Conservation (phyloP, 2,329 filamentous ascomycete genomes). For the Fusarium longipes region DNA sequence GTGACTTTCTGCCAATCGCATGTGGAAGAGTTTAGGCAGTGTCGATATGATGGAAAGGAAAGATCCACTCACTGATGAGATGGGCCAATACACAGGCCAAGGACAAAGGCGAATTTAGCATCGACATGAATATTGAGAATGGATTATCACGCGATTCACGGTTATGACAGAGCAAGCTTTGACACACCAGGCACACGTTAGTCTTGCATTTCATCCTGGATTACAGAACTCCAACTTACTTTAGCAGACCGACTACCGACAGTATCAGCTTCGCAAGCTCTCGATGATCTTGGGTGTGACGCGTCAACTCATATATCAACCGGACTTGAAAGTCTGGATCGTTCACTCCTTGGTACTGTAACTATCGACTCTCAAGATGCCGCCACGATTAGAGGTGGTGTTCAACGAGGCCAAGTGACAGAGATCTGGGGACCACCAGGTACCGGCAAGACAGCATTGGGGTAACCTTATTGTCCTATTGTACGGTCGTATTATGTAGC, state of each 20-base stretch:
- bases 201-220: conserved; percentile 44
- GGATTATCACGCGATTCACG: conserved; percentile 70
- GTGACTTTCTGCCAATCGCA: conserved; percentile 25
- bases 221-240: conserved; percentile 24
- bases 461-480: conserved; percentile 62
- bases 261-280: conserved; percentile 77
- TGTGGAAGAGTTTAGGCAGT: background rate
- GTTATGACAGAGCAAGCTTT: conserved; percentile 71
- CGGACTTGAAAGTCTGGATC: conserved; percentile 65
- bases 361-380: conserved; percentile 26
- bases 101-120: conserved; percentile 24
- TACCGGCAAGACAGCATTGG: conserved; percentile 84
- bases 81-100: background rate
- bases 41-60: background rate
- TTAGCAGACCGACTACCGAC: conserved; percentile 78
- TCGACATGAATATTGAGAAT: conserved; percentile 53
- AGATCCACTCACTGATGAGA: conserved; percentile 26
- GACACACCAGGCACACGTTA: conserved; percentile 64
- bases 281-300: conserved; percentile 68
- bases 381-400: conserved; percentile 62
- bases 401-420: conserved; percentile 80
- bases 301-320: conserved; percentile 66
- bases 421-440: conserved; percentile 92
- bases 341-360: conserved; percentile 50
- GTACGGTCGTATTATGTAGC: conserved; percentile 1